Base-by-base conservation (phyloP, 2,329 filamentous ascomycete genomes). In the Claviceps paspali region DNA sequence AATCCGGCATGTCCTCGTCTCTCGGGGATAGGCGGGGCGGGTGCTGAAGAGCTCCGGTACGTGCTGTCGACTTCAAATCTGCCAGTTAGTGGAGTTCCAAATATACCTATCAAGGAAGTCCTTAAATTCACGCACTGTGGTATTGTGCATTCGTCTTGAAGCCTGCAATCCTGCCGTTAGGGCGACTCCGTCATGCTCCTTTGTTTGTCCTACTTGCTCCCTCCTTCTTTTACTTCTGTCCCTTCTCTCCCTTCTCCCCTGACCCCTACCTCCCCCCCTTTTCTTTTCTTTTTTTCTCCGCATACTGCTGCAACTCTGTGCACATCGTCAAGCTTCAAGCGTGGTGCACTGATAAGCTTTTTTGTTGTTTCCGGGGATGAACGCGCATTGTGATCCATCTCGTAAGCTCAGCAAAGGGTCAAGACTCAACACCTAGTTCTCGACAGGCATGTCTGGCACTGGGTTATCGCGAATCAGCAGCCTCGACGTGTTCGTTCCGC, bases 351-450 rank as follows among this genome's bases (percentile, higher is more conserved):
- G 23, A 38, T 32, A 24, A 8, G n/a, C 14, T 31, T n/a, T n/a
- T n/a, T n/a, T n/a, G n/a, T 14, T 29, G 21, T 22, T n/a, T 27
- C 38, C 27, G 27, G 21, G 27, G 33, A 18, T n/a, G 14, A 10
- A 22, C 21, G 22, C 36, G 38, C 26, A 30, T 18, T n/a, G 24
- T 15, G 26, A 39, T 26, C 38, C 38, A n/a, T 35, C 32, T 29
- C 27, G 21, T 19, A 17, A 27, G 33, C 27, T 39, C 21, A 28
- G 30, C 37, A 15, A 32, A 21, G 22, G 21, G 30, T 24, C 36
- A 38, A 29, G 23, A 23, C 12, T n/a, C n/a, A n/a, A n/a, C n/a
- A n/a, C n/a, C n/a, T n/a, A n/a, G n/a, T n/a, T n/a, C 11, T 22
- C n/a, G 24, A 21, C 27, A 21, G 11, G 24, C 26, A 22, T 19